Evolutionary conservation across 768 basidiomycete genomes (phyloP), one percentile per base, ranked within the genome.

Genomic region (Leccinum rimulosum): DNA sequence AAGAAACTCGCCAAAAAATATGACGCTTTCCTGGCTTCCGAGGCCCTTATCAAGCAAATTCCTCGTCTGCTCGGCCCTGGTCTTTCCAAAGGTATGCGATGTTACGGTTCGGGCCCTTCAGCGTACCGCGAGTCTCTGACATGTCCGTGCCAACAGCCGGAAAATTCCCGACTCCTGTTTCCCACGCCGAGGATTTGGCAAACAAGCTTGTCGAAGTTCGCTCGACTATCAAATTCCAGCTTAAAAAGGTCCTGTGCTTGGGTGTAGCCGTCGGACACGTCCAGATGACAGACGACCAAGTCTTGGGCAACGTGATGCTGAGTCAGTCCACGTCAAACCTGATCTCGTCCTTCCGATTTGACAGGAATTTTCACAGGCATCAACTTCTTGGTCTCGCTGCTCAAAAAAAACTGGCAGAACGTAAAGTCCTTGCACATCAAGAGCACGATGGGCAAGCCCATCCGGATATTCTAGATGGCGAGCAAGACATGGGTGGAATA

Each of bases 371-470:
- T 33, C 48, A 40, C 38, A 93, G 92, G 93, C 77, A 96, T 98
- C 84, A 99, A 99, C 88, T 99, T 99, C 86, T 85, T 99, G 70
- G 94, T 99, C 72, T 98, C 97, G 19, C 80, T 99, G 61, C 86
- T 99, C 75, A 98, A 98, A 87, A 99, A 99, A 86, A 92, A 96
- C 82, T 93, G 95, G 95, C 97, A 98, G 78, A 99, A 98, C 80
- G 89, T 98, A 81, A 95, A 94, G 81, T 96, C 94, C 55, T 82
- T 98, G 64, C 94, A 98, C 84, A 88, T 99, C 83, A 99, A 99
- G 84, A 87, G 88, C 70, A 95, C 96, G 72, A 99, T 98, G 97
- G 96, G 96, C 83, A 97, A 96, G 80, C 93, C 95, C 61, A 79
- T 95, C 69, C 93, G 96, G 60, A 82, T 98, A 64, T 98, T 89